Evolutionary conservation across 306 rosid species (phyloP).

Genomic region (Sindora glabra): DNA sequence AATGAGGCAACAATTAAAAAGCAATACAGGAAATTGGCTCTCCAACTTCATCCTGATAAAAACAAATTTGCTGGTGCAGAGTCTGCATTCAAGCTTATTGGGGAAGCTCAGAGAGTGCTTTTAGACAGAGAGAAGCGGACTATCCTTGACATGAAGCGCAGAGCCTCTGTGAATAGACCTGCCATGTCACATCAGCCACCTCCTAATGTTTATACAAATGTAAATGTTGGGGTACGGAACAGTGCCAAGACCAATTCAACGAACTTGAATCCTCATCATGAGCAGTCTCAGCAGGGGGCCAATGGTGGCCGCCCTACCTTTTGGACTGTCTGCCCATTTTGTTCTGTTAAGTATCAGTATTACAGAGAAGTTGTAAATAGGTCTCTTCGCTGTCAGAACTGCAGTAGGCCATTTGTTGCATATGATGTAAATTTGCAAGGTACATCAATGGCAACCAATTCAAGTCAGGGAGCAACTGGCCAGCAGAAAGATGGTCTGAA

Average conservation of each 20-base stretch:
- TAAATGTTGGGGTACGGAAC: conserved; percentile 36
- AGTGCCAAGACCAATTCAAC: conserved; percentile 30
- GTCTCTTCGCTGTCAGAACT: conserved; percentile 60
- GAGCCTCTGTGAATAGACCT: conserved; percentile 23
- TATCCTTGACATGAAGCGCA: conserved; percentile 45
- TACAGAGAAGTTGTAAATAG: conserved; percentile 43
- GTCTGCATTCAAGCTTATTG: conserved; percentile 90
- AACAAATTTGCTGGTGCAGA: conserved; percentile 91
- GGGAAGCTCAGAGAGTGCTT: conserved; percentile 84
- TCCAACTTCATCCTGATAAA: conserved; percentile 95
- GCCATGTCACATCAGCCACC: conserved; percentile 31
- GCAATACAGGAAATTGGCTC: conserved; percentile 86
- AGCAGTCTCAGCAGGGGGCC: conserved; percentile 36
- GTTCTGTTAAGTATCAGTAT: conserved; percentile 53
- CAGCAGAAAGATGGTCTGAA: conserved; percentile 26
- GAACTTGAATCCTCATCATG: conserved; percentile 34
- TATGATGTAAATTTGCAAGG: conserved; percentile 36
- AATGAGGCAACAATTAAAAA: conserved; percentile 69
- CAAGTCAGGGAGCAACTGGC: conserved; percentile 38
- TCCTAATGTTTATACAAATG: conserved; percentile 26
- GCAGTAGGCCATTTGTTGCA: conserved; percentile 56
- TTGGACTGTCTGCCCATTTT: conserved; percentile 76
- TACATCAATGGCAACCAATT: conserved; percentile 24
- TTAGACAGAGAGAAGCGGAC: conserved; percentile 62
- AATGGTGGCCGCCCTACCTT: conserved; percentile 41